Conservation (phyloP, 768 basidiomycete genomes). For the Collybia sp. region DNA sequence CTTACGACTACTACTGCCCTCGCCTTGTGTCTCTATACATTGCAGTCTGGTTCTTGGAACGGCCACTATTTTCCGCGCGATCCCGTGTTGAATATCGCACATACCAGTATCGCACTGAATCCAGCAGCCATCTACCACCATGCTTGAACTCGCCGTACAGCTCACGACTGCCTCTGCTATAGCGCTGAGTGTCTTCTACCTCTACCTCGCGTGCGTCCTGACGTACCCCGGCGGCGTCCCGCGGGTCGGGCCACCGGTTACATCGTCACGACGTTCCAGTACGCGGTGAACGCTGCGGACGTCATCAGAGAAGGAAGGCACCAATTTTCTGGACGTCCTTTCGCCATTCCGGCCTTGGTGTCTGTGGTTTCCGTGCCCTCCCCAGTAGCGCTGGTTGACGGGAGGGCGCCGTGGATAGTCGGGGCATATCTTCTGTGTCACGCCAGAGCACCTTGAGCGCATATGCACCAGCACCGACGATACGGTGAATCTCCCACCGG, state of each 20-base stretch:
- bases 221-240: slow-evolving; percentile 25
- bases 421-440: slow-evolving; percentile 27
- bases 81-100: too few species aligned
- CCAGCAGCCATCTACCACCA: not conserved
- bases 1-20: too few species aligned
- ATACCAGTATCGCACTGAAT: too few species aligned
- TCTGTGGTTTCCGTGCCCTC: not conserved
- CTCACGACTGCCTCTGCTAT: slow-evolving; percentile 6
- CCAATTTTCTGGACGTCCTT: slow-evolving; percentile 23
- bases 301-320: slow-evolving; percentile 24
- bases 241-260: slow-evolving; percentile 29
- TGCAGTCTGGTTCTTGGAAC: too few species aligned
- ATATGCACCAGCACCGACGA: slow-evolving; percentile 27
- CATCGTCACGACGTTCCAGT: slow-evolving; percentile 27
- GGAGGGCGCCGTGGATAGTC: slow-evolving; percentile 10
- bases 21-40: too few species aligned
- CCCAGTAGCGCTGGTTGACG: too few species aligned
- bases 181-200: slow-evolving; percentile 15
- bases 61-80: too few species aligned
- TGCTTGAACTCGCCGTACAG: not conserved
- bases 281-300: slow-evolving; percentile 21
- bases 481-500: slow-evolving; percentile 17
- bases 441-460: slow-evolving; percentile 24
- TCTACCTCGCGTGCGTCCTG: slow-evolving; percentile 19
- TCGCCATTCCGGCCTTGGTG: slow-evolving; percentile 29